Percentiles rank a stretch among this genome's conserved stretches.
Evolutionary conservation across 805 yeast genomes (phyloP).

Genomic region (Wickerhamiella siamensis): DNA sequence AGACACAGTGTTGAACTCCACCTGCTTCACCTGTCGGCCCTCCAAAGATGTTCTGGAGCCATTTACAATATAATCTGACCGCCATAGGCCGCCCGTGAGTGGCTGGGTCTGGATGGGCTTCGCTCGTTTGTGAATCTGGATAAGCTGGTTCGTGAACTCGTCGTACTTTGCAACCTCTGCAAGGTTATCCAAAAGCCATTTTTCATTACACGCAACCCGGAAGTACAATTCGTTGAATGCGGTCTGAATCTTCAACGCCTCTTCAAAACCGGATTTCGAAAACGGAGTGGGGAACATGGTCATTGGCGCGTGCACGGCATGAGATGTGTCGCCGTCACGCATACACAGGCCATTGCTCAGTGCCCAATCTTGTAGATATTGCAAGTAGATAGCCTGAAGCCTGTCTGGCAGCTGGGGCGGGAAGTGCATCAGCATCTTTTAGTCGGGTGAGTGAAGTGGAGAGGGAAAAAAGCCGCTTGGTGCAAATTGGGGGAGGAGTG

Average conservation of each 20-base stretch:
- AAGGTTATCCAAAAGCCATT: conserved; percentile 51
- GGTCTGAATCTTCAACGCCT: conserved; percentile 52
- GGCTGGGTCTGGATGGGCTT: conserved; percentile 33
- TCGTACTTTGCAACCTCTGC: conserved; percentile 36
- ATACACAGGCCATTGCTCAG: conserved; percentile 69
- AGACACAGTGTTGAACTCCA: conserved; percentile 90
- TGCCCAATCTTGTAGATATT: conserved; percentile 50
- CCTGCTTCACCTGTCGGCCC: conserved; percentile 59
- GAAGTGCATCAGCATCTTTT: conserved; percentile 17
- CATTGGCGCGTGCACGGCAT: conserved; percentile 59
- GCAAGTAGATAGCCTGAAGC: conserved; percentile 15
- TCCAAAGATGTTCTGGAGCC: conserved; percentile 20
- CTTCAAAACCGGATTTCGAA: conserved; percentile 49
- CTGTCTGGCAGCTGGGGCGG: conserved; percentile 18
- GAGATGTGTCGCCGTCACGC: conserved; percentile 47
- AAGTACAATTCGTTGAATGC: conserved; percentile 64
- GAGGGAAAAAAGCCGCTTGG: too few species aligned
- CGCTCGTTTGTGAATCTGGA: conserved; percentile 35
- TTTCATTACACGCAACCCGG: conserved; percentile 39
- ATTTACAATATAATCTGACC: conserved; percentile 79
- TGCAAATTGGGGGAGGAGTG: too few species aligned
- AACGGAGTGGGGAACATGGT: conserved; percentile 87
- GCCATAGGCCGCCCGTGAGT: conserved; percentile 65
- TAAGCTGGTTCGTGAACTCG: conserved; percentile 73
- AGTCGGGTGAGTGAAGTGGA: too few species aligned